Conservation (phyloP, 2,329 filamentous ascomycete genomes). For the Beauveria rudraprayagi region DNA sequence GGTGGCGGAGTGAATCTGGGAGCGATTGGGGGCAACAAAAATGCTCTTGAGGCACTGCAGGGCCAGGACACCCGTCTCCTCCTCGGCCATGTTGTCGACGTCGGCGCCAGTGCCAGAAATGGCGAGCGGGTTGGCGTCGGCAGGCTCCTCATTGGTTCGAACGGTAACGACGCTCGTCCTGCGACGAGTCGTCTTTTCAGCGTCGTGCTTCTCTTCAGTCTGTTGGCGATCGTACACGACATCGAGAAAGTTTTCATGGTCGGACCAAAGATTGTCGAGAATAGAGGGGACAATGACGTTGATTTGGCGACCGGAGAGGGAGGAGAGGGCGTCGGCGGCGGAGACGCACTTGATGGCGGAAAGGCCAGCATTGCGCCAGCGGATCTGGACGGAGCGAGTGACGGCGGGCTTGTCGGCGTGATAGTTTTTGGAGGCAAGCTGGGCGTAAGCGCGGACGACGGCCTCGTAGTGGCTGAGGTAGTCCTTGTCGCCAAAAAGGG, state of each 20-base stretch:
- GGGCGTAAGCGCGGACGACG: slow-evolving; percentile 71
- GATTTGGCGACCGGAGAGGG: slow-evolving; percentile 68
- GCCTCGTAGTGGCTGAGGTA: slow-evolving; percentile 78
- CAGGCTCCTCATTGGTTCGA: slow-evolving; percentile 59
- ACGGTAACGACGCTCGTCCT: slow-evolving; percentile 76
- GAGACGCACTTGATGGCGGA: slow-evolving; percentile 76
- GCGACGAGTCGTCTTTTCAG: slow-evolving; percentile 54
- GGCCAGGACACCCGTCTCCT: slow-evolving; percentile 77
- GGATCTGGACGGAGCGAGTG: slow-evolving; percentile 66
- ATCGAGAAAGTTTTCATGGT: slow-evolving; percentile 61
- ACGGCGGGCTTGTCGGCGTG: slow-evolving; percentile 43
- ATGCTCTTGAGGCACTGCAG: slow-evolving; percentile 81
- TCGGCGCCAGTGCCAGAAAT: slow-evolving; percentile 64
- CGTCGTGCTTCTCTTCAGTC: slow-evolving; percentile 59
- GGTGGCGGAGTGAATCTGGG: slow-evolving; percentile 74
- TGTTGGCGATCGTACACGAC: slow-evolving; percentile 59
- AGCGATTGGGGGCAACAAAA: slow-evolving; percentile 72
- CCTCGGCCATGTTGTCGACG: slow-evolving; percentile 81
- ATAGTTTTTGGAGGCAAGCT: slow-evolving; percentile 62
- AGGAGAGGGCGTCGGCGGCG: slow-evolving; percentile 68
- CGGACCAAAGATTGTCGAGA: slow-evolving; percentile 76
- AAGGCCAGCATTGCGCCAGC: slow-evolving; percentile 67
- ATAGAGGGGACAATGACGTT: slow-evolving; percentile 75
- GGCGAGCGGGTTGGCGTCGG: slow-evolving; percentile 55
- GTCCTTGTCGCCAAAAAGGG: slow-evolving; percentile 75